Base-by-base conservation (phyloP, 805 yeast species). In the Huiozyma sinensis region DNA sequence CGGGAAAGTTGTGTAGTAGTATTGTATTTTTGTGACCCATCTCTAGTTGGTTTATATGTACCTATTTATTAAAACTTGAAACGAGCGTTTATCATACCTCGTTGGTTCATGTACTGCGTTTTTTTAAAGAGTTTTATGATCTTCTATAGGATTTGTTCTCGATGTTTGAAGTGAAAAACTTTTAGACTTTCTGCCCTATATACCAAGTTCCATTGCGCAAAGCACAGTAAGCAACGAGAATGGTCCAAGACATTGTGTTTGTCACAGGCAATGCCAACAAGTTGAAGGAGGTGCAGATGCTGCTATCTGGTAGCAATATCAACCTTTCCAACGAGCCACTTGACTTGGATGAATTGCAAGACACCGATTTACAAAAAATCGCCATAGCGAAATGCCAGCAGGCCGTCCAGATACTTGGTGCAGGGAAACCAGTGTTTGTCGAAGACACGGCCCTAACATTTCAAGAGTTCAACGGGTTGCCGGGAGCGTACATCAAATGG, bases 401-500 rank as follows among this genome's bases (percentile, higher is more conserved):
- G 54, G 72, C 79, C 9, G 95, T 95, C 2, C 83, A 90, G 6
- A 57, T 62, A 9, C 58, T 75, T 7, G 64, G 76, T 4, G 60
- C 69, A 3, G 92, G 95, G 6, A 48, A 44, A 0, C 90, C 97
- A 0, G 97, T 87, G 0, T 70, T 92, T 45, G 96, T 89, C 3
- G 99, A 92, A 60, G 99, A 92, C 56, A 92, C 98, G 0, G 89
- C 95, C 41, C 73, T 92, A 35, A 85, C 83, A 4, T 92, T 83
- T 63, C 74, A 74, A 41, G 95, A 95, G 1, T 71, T 82, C 57
- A 79, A 83, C 42, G 82, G 79, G 11, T 72, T 92, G 41, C 99
- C 99, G 4, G 99, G 99, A 27, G 97, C 97, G 1, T 86, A 87
- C 52, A 76, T 79, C 64, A 90, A 90, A 64, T 90, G 98, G 98